These are phyloP conservation scores for Solanum pimpinellifolium DNA, from an alignment of 257 asterid genomes.

Conservation along the genomic window DNA sequence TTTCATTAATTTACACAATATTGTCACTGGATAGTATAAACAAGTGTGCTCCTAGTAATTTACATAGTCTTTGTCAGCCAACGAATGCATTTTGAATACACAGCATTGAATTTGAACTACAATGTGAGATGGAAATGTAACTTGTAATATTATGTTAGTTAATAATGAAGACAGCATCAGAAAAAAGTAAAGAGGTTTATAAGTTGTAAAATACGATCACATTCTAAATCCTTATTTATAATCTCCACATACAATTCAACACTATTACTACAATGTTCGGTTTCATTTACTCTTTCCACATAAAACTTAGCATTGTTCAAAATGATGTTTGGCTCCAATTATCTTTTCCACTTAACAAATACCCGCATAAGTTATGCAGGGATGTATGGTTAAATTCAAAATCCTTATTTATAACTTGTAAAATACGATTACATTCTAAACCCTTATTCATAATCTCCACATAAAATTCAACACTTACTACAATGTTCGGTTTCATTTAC, in stretches of 20 bases:
- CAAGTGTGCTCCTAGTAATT: neutral
- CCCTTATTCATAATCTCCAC: neutral
- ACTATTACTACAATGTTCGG: neutral
- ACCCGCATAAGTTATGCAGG: neutral
- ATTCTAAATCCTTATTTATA: neutral
- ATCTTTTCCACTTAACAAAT: neutral
- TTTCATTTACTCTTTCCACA: neutral
- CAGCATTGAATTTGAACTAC: neutral
- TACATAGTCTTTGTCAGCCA: neutral
- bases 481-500: neutral
- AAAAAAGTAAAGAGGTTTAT: neutral
- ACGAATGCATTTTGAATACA: neutral
- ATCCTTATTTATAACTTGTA: neutral
- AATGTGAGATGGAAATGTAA: neutral
- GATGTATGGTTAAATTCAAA: neutral
- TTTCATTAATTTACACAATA: neutral
- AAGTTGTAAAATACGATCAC: neutral
- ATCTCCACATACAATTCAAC: neutral
- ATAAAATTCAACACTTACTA: neutral
- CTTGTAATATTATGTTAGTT: neutral
- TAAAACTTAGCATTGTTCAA: neutral
- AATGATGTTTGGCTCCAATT: neutral
- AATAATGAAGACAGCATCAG: neutral
- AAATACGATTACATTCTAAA: neutral
- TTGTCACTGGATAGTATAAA: neutral